phyloP scores from a whole-genome alignment of 2,329 filamentous ascomycete genomes.

The Cadophora gregata region DNA sequence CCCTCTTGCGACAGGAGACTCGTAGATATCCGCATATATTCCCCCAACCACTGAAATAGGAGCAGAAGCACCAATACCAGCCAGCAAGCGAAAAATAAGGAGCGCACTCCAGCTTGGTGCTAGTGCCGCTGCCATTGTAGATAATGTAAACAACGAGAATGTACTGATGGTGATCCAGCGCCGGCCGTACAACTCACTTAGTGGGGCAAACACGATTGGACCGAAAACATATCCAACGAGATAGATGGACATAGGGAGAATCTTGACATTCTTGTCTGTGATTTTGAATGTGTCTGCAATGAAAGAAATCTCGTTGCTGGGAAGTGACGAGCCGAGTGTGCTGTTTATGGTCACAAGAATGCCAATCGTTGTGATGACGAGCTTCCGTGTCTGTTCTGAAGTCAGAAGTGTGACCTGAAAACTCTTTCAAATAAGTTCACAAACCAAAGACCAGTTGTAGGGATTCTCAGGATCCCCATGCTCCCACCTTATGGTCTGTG shows the following conservation, averaged over 20 bases:
- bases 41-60: slow-evolving; percentile 66
- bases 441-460: not conserved
- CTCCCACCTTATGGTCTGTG: slow-evolving; percentile 2
- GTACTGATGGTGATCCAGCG: slow-evolving; percentile 53
- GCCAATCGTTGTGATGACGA: slow-evolving; percentile 10
- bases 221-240: slow-evolving; percentile 42
- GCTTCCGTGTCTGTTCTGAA: slow-evolving; percentile 7
- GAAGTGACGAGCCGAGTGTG: slow-evolving; percentile 12
- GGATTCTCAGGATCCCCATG: slow-evolving; percentile 1
- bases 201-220: slow-evolving; percentile 64
- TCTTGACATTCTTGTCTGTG: not conserved
- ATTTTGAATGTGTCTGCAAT: slow-evolving; percentile 1
- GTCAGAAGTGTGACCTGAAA: not conserved
- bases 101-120: slow-evolving; percentile 58
- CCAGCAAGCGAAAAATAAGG: slow-evolving; percentile 60
- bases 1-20: slow-evolving; percentile 57
- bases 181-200: slow-evolving; percentile 68
- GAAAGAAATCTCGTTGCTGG: not conserved
- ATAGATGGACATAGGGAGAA: slow-evolving; percentile 10
- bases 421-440: not conserved
- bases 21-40: slow-evolving; percentile 68
- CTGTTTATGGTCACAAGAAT: slow-evolving; percentile 6
- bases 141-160: slow-evolving; percentile 56
- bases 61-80: slow-evolving; percentile 58
- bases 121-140: slow-evolving; percentile 61